Conservation (phyloP, 2,329 filamentous ascomycete genomes). For the Seiridium unicorne region DNA sequence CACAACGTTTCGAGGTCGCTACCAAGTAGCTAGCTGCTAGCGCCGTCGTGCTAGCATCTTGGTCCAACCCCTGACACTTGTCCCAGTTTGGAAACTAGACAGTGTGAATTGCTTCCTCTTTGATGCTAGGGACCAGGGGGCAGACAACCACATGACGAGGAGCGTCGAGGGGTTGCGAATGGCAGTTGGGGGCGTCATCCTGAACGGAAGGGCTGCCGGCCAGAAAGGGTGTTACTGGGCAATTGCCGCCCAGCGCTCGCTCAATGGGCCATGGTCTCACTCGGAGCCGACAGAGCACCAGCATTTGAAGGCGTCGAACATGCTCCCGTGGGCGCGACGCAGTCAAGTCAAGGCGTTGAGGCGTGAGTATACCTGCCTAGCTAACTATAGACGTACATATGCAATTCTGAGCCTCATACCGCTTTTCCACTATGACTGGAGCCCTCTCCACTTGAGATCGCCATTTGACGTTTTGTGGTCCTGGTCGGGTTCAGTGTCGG, state of each 20-base stretch:
- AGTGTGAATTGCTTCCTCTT: not conserved
- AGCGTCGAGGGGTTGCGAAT: too few relatives aligned
- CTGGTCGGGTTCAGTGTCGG: too few relatives aligned
- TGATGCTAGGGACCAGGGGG: not conserved
- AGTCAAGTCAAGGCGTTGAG: too few relatives aligned
- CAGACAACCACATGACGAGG: not conserved
- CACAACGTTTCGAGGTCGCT: not conserved
- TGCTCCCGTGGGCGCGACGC: too few relatives aligned
- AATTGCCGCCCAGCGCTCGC: not conserved
- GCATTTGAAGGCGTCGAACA: not conserved
- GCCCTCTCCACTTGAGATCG: not conserved
- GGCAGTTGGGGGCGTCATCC: too few relatives aligned
- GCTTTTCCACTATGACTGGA: not conserved
- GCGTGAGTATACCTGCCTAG: too few relatives aligned
- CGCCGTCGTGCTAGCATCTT: not conserved
- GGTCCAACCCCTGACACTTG: slow-evolving; percentile 5
- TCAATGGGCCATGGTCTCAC: too few relatives aligned
- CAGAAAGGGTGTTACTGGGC: not conserved
- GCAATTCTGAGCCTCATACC: not conserved
- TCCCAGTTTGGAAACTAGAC: slow-evolving; percentile 6
- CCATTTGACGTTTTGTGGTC: not conserved
- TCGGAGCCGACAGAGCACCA: not conserved
- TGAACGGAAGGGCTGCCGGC: not conserved
- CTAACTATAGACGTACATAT: too few relatives aligned
- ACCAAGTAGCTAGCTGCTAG: not conserved